Base-by-base conservation (phyloP, 306 rosid species). In the Amphicarpaea edgeworthii region DNA sequence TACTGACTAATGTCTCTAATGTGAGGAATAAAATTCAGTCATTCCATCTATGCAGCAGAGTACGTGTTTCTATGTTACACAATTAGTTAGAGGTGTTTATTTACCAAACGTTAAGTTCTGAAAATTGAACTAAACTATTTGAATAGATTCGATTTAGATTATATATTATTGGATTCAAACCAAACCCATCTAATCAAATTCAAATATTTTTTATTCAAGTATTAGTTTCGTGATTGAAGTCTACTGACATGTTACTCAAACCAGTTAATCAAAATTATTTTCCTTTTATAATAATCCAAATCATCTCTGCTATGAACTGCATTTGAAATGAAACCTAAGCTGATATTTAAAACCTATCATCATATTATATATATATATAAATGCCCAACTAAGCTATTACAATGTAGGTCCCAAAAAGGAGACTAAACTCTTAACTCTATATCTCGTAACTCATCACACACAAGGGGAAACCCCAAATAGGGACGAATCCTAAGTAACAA, bases 401-500 rank as follows among this genome's bases (percentile, higher is more conserved):
- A 86, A 64, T 42, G 26, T 53, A 43, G 70, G 64, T 64, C 78
- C 69, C 59, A 83, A 75, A 71, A 70, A 69, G 42, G 61, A 42
- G 85, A 83, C 77, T 70, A 73, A 30, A 77, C 74, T 70, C 77
- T 70, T 69, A 30, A 77, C 74, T 70, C 77, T 53, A 41, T 57
- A 77, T 76, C 59, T 77, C 69, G 73, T 34, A 67, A 21, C 69
- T 68, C 88, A 85, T 86, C 89, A 55, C 83, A 68, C 86, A 76
- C 68, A 17, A 55, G 82, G 84, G 84, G 68, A 72, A 61, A 76
- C 71, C 85, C 86, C 86, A 76, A 82, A 77, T 55, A 76, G 83
- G 83, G 87, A 86, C 78, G 79, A 81, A 83, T 67, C 66, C 69
- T 77, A 72, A 85, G 42, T 51, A 69, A 79, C 64, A 70, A 77